Percentiles rank a stretch among this genome's conserved stretches.
Conservation (phyloP, 495 filamentous ascomycete genomes). For the Pyrenula aspistea region DNA sequence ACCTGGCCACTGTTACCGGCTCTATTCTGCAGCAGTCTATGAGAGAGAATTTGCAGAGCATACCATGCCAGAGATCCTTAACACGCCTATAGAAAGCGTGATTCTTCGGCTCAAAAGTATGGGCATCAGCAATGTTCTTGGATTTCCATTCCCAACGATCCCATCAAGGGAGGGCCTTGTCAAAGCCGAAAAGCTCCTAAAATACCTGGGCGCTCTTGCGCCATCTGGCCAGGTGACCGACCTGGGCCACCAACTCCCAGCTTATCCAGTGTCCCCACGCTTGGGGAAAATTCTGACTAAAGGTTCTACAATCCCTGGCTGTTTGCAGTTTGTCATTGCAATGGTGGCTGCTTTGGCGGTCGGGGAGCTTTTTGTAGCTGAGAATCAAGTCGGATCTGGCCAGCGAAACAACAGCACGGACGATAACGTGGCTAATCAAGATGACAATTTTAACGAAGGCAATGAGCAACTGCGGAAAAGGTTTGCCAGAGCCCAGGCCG, state of each 20-base stretch:
- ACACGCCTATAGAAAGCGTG: slow-evolving; percentile 85
- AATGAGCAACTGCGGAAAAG: slow-evolving; percentile 52
- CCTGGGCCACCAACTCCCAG: slow-evolving; percentile 67
- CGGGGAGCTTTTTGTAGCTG: slow-evolving; percentile 75
- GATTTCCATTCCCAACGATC: slow-evolving; percentile 96
- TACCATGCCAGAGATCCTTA: slow-evolving; percentile 75
- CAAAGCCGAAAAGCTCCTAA: slow-evolving; percentile 77
- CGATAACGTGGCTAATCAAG: slow-evolving; percentile 45
- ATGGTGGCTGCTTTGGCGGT: slow-evolving; percentile 82
- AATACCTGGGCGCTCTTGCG: slow-evolving; percentile 57
- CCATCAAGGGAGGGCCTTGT: slow-evolving; percentile 68
- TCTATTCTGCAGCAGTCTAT: slow-evolving; percentile 91
- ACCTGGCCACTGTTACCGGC: slow-evolving; percentile 85
- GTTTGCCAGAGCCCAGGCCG: slow-evolving; percentile 64
- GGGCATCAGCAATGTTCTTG: slow-evolving; percentile 79
- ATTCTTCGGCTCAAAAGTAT: slow-evolving; percentile 94
- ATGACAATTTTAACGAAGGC: slow-evolving; percentile 54
- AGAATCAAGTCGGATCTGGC: slow-evolving; percentile 58
- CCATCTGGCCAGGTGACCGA: slow-evolving; percentile 61
- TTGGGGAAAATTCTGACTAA: slow-evolving; percentile 85
- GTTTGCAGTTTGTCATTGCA: slow-evolving; percentile 77
- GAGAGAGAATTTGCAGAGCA: slow-evolving; percentile 84
- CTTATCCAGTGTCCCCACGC: slow-evolving; percentile 80
- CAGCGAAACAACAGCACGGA: slow-evolving; percentile 24
- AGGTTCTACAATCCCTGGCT: slow-evolving; percentile 63